These are phyloP conservation scores for Pichia kudriavzevii DNA, from an alignment of 1,139 yeast species.

Conservation along the genomic window DNA sequence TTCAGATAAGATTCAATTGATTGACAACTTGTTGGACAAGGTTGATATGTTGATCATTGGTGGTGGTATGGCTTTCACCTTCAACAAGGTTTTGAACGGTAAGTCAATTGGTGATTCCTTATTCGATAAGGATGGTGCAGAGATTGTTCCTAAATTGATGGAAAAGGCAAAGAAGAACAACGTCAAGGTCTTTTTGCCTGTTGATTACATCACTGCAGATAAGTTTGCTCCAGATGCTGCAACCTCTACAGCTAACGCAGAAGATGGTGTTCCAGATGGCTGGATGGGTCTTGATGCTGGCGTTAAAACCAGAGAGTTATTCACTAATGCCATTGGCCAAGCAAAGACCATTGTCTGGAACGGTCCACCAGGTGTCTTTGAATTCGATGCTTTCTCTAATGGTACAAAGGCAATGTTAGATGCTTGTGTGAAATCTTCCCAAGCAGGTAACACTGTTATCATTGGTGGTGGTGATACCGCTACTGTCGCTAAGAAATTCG, in stretches of 20 bases:
- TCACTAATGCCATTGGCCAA: slow-evolving; percentile 70
- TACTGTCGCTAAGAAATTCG: slow-evolving; percentile 95
- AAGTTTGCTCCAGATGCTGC: slow-evolving; percentile 85
- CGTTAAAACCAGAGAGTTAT: slow-evolving; percentile 73
- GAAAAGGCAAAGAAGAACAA: slow-evolving; percentile 93
- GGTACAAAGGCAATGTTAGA: slow-evolving; percentile 89
- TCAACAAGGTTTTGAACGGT: slow-evolving; percentile 82
- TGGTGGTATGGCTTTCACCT: slow-evolving; percentile 99
- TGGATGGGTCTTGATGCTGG: slow-evolving; percentile 96
- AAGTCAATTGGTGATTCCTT: slow-evolving; percentile 84
- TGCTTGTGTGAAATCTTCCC: slow-evolving; percentile 79
- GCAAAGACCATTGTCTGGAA: slow-evolving; percentile 98
- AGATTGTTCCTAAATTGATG: slow-evolving; percentile 79
- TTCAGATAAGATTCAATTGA: slow-evolving; percentile 93
- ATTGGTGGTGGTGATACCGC: slow-evolving; percentile 99
- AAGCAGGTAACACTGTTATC: slow-evolving; percentile 86
- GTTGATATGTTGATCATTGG: slow-evolving; percentile 89
- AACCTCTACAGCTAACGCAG: slow-evolving; percentile 72
- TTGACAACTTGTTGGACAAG: slow-evolving; percentile 92
- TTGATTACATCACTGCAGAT: slow-evolving; percentile 91
- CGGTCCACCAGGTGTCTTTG: slow-evolving; percentile 99
- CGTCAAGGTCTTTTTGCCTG: slow-evolving; percentile 87
- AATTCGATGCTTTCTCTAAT: slow-evolving; percentile 78
- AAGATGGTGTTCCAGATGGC: slow-evolving; percentile 83
- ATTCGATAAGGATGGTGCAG: slow-evolving; percentile 87